Base-by-base conservation (phyloP, 169 alveolate species). In the Theileria luwenshuni region DNA sequence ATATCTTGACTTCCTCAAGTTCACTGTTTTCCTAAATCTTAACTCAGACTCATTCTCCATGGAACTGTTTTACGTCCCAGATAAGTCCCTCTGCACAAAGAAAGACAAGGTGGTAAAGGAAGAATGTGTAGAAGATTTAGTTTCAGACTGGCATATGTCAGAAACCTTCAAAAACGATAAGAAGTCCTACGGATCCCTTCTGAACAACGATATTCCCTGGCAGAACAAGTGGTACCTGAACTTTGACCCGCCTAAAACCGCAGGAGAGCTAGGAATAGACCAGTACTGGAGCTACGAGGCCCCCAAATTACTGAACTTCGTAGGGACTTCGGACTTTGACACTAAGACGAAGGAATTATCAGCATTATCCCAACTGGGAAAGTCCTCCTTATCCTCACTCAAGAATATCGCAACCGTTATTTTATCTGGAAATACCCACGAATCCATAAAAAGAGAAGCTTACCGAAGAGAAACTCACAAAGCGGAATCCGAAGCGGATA, bases 231-330 rank as follows among this genome's bases (percentile, higher is more conserved):
- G 86, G 86, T 79, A 79, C 43, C 47, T 61, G 23, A 63, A 56
- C 17, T 72, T 79, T 47, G 76, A 42, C 0, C 86, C 86, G 3
- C 83, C 86, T 7, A 79, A 69, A 61, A 71, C 69, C 45, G 67
- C 86, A 0, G 83, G 41, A 15, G 86, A 79, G 25, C 33, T 79
- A 35, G 59, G 75, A 25, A 79, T 79, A 12, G 86, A 68, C 32
- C 76, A 69, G 43, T 45, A 69, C 61, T 79, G 83, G 86, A 63
- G 83, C 45, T 79, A 79, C 45, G 86, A 79, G 12, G 77, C 74
- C 27, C 86, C 86, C n/a, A 47, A 45, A 3, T 71, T 79, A 0
- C 61, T 41, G 23, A 21, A 32, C 12, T 70, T 79, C 41, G 38
- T 63, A 21, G 77, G 47, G 7, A 3, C 42, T 17, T 35, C 51